phyloP scores from a whole-genome alignment of 441 rosid species.

The Breynia disticha region DNA sequence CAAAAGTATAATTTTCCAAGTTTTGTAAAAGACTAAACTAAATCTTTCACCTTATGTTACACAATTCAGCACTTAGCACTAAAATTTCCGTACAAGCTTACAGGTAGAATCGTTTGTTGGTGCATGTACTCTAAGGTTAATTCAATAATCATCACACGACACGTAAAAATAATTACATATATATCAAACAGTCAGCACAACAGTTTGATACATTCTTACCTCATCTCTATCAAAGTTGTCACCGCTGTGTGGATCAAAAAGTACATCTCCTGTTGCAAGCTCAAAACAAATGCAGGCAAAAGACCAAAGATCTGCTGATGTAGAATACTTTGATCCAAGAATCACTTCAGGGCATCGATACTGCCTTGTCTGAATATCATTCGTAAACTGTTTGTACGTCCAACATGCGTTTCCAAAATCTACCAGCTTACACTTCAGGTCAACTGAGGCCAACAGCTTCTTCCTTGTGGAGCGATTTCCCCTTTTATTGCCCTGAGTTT shows the following conservation, averaged over 20 bases:
- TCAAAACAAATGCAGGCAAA: constrained; percentile 75
- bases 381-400: constrained; percentile 73
- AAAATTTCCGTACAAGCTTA: too few relatives aligned
- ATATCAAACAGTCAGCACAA: background rate
- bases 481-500: constrained; percentile 30
- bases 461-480: constrained; percentile 42
- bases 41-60: too few relatives aligned
- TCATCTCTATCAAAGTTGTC: constrained; percentile 69
- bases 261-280: constrained; percentile 69
- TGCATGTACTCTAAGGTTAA: too few relatives aligned
- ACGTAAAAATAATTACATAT: background rate
- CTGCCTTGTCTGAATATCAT: constrained; percentile 68
- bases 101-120: too few relatives aligned
- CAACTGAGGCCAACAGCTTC: constrained; percentile 36
- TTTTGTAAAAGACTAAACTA: too few relatives aligned
- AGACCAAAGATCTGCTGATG: constrained; percentile 73
- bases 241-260: constrained; percentile 71
- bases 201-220: constrained; percentile 22
- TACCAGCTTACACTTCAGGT: constrained; percentile 61
- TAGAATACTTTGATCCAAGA: constrained; percentile 58
- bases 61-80: too few relatives aligned
- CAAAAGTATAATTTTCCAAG: too few relatives aligned
- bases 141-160: background rate
- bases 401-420: constrained; percentile 82
- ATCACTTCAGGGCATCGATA: constrained; percentile 73